Conservation (phyloP, 2,329 filamentous ascomycete species). For the Colletotrichum tabaci region DNA sequence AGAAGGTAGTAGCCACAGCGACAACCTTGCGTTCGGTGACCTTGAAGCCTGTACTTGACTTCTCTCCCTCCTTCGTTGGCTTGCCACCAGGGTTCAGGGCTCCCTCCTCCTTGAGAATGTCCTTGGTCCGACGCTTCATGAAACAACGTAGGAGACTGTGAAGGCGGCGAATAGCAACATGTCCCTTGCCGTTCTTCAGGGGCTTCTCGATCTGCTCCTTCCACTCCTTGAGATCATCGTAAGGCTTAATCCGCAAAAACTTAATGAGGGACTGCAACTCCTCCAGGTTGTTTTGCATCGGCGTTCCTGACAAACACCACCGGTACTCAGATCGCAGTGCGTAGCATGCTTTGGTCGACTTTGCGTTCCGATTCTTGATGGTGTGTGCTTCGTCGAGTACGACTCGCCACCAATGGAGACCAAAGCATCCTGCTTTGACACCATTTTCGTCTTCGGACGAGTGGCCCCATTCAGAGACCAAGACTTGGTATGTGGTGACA, state of each 20-base stretch:
- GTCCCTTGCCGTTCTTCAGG: conserved; percentile 90
- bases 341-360: conserved; percentile 93
- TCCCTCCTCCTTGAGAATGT: conserved; percentile 91
- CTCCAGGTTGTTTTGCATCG: conserved; percentile 98
- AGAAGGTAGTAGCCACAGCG: conserved; percentile 83
- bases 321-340: conserved; percentile 88
- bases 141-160: conserved; percentile 90
- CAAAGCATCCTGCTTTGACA: conserved; percentile 86
- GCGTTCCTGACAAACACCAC: conserved; percentile 97
- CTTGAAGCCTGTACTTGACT: conserved; percentile 80
- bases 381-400: conserved; percentile 98
- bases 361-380: conserved; percentile 98
- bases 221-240: conserved; percentile 88
- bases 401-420: conserved; percentile 93
- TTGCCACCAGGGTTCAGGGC: conserved; percentile 85
- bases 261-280: conserved; percentile 94
- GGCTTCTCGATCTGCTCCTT: conserved; percentile 91
- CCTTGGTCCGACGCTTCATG: conserved; percentile 99
- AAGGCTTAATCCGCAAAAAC: conserved; percentile 93
- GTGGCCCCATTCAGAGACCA: conserved; percentile 89
- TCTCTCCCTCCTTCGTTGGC: conserved; percentile 58
- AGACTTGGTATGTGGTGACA: conserved; percentile 95
- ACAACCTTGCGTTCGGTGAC: conserved; percentile 93
- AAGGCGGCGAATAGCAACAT: conserved; percentile 88
- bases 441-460: conserved; percentile 73